Percentiles rank a stretch among this genome's conserved stretches.
Evolutionary conservation across 1,284 basidiomycete species (phyloP).

Genomic region (Sporisorium exsertum): DNA sequence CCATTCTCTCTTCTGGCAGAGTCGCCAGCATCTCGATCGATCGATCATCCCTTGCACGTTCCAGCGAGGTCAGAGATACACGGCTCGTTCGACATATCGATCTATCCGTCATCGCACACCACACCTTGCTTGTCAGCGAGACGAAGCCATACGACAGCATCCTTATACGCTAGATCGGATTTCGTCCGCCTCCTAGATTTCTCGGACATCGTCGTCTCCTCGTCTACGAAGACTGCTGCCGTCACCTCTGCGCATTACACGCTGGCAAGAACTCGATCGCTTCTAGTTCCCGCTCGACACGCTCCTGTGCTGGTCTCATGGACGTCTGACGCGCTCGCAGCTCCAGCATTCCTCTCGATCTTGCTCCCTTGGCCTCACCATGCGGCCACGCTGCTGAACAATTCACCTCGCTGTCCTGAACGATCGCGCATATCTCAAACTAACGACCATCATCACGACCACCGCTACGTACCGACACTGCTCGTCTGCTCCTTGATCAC

Average conservation of each 20-base stretch:
- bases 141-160: not conserved
- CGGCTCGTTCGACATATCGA: not conserved
- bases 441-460: constrained; percentile 12
- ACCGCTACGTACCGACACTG: not conserved
- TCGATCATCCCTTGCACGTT: not conserved
- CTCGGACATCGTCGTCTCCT: not conserved
- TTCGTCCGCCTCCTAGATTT: not conserved
- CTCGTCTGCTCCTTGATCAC: not conserved
- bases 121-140: not conserved
- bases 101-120: not conserved
- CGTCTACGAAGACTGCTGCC: not conserved
- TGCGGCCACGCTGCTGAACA: constrained; percentile 11
- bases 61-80: not conserved
- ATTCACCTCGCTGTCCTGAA: not conserved
- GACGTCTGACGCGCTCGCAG: not conserved
- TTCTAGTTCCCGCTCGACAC: not conserved
- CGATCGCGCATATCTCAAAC: not conserved
- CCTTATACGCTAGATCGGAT: not conserved
- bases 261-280: not conserved
- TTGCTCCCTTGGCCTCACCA: not conserved
- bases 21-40: not conserved
- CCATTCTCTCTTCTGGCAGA: not conserved
- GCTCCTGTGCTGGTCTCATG: not conserved
- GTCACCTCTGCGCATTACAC: not conserved
- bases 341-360: not conserved